Evolutionary conservation across 164 flowering plant genomes (phyloP).

Genomic region (Kalanchoe fedtschenkoi): DNA sequence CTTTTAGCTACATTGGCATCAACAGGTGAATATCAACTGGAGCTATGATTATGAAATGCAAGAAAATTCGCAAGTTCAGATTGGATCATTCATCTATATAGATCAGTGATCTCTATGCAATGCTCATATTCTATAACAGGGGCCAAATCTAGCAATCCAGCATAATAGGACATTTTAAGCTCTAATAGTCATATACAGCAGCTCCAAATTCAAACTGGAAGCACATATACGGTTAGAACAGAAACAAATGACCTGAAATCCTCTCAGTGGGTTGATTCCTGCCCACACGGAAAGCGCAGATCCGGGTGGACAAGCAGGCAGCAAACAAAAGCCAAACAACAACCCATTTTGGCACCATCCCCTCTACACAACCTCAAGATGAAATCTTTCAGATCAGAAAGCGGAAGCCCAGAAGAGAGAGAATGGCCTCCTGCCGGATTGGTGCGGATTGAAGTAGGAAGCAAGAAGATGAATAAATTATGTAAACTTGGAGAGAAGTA

Average conservation of each 20-base stretch:
- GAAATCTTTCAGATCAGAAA: neutral
- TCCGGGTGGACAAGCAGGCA: conserved; percentile 9
- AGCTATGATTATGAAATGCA: too few species aligned
- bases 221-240: neutral
- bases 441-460: neutral
- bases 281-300: conserved; percentile 25
- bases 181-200: neutral
- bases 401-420: neutral
- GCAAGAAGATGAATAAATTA: neutral
- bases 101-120: too few species aligned
- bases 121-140: too few species aligned
- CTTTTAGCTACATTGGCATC: too few species aligned
- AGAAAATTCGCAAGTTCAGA: too few species aligned
- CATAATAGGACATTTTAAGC: neutral
- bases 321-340: conserved; percentile 18
- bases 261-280: conserved; percentile 49
- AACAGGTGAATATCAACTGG: too few species aligned
- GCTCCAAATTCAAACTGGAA: neutral
- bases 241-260: conserved; percentile 44
- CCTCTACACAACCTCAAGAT: neutral
- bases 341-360: conserved; percentile 26
- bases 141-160: neutral
- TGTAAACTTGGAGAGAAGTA: neutral
- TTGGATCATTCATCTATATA: too few species aligned
- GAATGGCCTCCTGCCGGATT: neutral